phyloP scores from a whole-genome alignment of 768 basidiomycete species.

The Tubosaeta brunneosetosa region DNA sequence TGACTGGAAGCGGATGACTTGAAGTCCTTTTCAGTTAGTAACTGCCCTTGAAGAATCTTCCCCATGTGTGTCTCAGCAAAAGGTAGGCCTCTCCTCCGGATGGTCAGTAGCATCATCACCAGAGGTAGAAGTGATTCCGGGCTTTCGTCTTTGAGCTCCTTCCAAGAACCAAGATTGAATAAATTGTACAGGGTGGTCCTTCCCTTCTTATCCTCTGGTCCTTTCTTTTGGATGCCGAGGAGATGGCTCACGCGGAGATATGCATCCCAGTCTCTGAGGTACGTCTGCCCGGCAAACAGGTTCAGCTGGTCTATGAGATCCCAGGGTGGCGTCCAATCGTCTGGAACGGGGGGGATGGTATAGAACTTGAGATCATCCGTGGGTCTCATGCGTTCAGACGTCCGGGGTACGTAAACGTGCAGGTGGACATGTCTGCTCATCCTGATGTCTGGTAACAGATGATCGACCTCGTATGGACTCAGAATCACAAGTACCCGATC shows the following conservation, averaged over 20 bases:
- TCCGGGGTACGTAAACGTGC: not conserved
- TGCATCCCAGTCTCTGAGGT: not conserved
- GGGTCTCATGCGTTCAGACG: not conserved
- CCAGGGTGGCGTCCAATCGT: not conserved
- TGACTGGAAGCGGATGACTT: too few relatives aligned
- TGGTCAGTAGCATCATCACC: not conserved
- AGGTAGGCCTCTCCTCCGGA: not conserved
- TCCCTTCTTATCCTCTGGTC: not conserved
- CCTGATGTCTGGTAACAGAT: not conserved
- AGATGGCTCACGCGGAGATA: not conserved
- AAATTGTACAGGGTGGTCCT: not conserved
- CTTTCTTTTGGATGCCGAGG: not conserved
- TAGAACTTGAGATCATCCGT: not conserved
- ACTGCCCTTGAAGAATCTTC: not conserved
- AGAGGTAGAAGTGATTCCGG: not conserved
- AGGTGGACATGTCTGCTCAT: slow-evolving; percentile 1
- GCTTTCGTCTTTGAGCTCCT: not conserved
- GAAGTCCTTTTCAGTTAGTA: not conserved
- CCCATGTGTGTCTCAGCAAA: not conserved
- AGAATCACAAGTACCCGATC: not conserved
- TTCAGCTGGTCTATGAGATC: not conserved
- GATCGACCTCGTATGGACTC: slow-evolving; percentile 1
- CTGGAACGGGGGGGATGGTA: not conserved
- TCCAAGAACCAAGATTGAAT: not conserved
- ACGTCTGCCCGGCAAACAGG: not conserved